Evolutionary conservation across 176 grass and related monocot species (phyloP).

Genomic region (Eleusine coracana): DNA sequence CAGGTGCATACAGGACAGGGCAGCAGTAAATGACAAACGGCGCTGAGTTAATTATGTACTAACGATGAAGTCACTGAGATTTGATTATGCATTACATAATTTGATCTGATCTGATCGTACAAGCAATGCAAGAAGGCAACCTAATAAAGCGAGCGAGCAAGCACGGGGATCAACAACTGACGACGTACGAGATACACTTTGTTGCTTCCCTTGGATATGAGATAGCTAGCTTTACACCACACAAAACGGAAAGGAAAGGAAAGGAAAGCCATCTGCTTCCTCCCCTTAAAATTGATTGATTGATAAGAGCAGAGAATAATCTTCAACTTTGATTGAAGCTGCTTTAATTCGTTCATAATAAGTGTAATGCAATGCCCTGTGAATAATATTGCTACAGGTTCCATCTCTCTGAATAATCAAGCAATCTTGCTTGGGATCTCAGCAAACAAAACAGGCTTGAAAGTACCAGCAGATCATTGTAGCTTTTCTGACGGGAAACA

Average conservation of each 20-base stretch:
- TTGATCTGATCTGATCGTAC: background rate
- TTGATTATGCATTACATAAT: background rate
- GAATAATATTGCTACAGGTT: no score
- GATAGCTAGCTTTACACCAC: background rate
- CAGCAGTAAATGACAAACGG: constrained; percentile 18
- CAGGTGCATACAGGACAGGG: background rate
- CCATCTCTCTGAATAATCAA: no score
- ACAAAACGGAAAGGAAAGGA: background rate
- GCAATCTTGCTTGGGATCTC: no score
- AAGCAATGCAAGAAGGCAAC: background rate
- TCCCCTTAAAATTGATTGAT: no score
- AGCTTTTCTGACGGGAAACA: no score
- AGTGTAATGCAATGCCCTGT: no score
- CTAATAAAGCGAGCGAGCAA: background rate
- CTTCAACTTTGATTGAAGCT: no score
- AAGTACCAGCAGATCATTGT: no score
- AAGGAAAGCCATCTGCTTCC: no score
- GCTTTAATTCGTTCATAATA: no score
- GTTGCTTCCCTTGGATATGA: background rate
- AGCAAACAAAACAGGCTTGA: no score
- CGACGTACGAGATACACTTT: background rate
- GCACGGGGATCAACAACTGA: background rate
- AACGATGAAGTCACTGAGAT: constrained; percentile 13
- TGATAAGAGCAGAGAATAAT: no score
- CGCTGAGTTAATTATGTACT: constrained; percentile 1